phyloP scores from a whole-genome alignment of 176 grass and related monocot genomes.

The Guadua angustifolia region DNA sequence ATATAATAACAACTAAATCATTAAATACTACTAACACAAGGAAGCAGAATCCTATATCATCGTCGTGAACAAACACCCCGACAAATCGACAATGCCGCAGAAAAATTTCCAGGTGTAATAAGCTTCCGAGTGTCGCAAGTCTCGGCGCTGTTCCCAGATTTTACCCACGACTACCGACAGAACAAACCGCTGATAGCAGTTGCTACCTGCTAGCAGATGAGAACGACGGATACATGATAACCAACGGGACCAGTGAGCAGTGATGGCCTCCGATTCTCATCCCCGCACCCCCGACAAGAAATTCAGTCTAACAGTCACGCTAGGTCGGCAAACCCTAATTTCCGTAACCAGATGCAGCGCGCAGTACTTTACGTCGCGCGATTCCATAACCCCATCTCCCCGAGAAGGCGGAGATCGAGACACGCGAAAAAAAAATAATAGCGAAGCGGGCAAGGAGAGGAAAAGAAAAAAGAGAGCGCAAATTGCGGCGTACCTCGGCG shows the following conservation, averaged over 20 bases:
- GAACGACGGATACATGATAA: background rate
- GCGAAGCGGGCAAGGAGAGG: background rate
- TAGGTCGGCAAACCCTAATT: constrained; percentile 19
- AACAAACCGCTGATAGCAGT: background rate
- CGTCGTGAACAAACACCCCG: background rate
- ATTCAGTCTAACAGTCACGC: background rate
- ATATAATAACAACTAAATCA: constrained; percentile 1
- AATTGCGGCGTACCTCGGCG: background rate
- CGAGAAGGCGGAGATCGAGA: background rate
- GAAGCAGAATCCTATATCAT: background rate
- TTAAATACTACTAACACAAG: background rate
- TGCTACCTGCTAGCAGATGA: background rate
- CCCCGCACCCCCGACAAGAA: background rate
- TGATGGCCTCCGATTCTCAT: background rate
- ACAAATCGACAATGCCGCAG: background rate
- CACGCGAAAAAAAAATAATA: background rate
- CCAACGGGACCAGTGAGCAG: background rate
- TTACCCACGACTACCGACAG: background rate
- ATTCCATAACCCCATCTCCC: background rate
- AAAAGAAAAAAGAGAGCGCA: background rate
- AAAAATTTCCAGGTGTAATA: background rate
- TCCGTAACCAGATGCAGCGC: background rate
- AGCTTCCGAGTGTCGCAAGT: background rate
- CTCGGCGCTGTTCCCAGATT: background rate
- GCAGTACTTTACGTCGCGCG: background rate